These are phyloP conservation scores for Phialemoniopsis sp. DNA, from an alignment of 2,329 filamentous ascomycete genomes.

Conservation along the genomic window DNA sequence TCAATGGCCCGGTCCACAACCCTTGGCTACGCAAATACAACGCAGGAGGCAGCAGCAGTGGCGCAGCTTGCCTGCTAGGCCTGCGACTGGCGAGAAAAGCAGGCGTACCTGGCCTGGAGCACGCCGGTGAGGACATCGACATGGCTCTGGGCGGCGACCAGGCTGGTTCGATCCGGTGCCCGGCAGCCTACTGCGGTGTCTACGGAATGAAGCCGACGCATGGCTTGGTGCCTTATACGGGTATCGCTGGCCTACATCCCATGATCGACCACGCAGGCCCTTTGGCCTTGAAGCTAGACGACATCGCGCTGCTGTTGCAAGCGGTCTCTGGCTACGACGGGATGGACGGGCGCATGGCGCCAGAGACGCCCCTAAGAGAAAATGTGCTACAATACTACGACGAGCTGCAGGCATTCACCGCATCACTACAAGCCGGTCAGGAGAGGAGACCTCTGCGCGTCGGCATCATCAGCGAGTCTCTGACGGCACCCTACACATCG, in stretches of 20 bases:
- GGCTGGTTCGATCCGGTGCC: conserved; percentile 30
- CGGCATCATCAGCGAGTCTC: conserved; percentile 39
- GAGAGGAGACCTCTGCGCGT: conserved; percentile 28
- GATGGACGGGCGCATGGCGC: conserved; percentile 37
- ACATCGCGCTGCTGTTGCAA: conserved; percentile 33
- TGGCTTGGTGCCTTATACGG: conserved; percentile 45
- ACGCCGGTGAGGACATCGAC: conserved; percentile 20
- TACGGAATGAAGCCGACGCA: conserved; percentile 43
- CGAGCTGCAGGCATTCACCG: conserved; percentile 16
- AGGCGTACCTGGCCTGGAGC: conserved; percentile 1
- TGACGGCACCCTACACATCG: conserved; percentile 30
- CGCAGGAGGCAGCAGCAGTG: conserved; percentile 29
- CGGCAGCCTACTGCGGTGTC: conserved; percentile 31
- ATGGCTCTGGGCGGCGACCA: conserved; percentile 32
- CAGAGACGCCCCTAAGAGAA: conserved; percentile 26
- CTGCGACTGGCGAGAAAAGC: conserved; percentile 12
- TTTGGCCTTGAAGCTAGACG: conserved; percentile 34
- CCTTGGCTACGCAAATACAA: conserved; percentile 23
- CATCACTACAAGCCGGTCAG: conserved; percentile 9
- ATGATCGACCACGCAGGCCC: conserved; percentile 40
- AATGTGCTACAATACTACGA: conserved; percentile 25
- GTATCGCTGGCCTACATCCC: conserved; percentile 32
- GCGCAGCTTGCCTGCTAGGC: conserved; percentile 23
- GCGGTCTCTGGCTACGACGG: conserved; percentile 42
- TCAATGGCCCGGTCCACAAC: conserved; percentile 28